Evolutionary conservation across 257 asterid genomes (phyloP), one percentile per base, ranked within the genome.

Genomic region (Coffea canephora): DNA sequence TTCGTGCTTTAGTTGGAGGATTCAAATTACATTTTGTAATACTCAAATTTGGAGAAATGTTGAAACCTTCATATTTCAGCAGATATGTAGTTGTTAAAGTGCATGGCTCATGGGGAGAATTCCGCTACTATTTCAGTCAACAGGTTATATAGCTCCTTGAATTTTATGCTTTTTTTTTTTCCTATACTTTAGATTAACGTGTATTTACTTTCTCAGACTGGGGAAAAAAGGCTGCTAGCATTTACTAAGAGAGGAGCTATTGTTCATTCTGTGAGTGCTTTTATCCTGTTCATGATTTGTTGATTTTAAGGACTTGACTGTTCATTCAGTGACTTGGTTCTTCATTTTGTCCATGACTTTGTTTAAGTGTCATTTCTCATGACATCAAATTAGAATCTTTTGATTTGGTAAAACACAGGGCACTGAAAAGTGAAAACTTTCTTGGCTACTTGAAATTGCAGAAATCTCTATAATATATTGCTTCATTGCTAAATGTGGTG

Each of bases 21-120:
- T 21, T 25, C 12, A 39, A 7, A 27, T 61, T 12, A 45, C 43
- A 5, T 21, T 61, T 16, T 27, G 6, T 36, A 62, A 59, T 13
- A 36, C 5, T 65, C 21, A 12, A 7, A 55, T 31, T 54, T 78
- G 61, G 59, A 36, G 27, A 66, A 54, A 27, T 54, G 18, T 66
- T 86, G 72, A 54, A 77, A 73, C 72, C 72, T 86, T 91, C 86
- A 96, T 93, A 85, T 79, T 78, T 59, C 39, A 78, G 75, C 81
- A 92, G 97, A 89, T 96, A 84, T 86, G 98, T 96, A 7, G 98
- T 95, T 43, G 97, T 96, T 45, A 92, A 92, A 89, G 91, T 90
- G 85, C 99, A 94, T 82, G 75, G 77, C 78, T 94, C 97, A 6
- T 95, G 98, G 98, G 87, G 90, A 71, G 97, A 95, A 65, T 95